Conservation (phyloP, 1,284 basidiomycete genomes). For the Trichosporon ovoides region DNA sequence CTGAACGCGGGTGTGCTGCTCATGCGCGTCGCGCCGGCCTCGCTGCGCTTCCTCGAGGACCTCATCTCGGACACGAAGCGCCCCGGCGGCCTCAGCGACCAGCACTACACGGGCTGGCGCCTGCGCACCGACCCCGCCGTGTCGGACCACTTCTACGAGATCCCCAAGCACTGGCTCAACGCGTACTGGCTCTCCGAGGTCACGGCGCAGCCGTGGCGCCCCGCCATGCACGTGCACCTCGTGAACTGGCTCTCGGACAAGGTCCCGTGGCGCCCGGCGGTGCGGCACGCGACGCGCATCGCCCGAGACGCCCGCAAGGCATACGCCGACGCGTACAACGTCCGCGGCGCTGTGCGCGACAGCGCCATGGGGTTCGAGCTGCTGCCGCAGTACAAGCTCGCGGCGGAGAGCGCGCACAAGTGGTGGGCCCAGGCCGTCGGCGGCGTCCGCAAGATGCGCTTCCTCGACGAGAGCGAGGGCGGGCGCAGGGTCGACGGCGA, state of each 20-base stretch:
- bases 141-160: constrained; percentile 11
- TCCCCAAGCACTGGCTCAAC: constrained; percentile 20
- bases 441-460: constrained; percentile 4
- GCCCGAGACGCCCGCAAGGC: neutral
- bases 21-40: constrained; percentile 6
- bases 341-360: neutral
- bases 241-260: constrained; percentile 11
- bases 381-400: neutral
- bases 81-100: neutral
- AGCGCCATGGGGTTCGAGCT: neutral
- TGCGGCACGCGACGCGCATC: neutral
- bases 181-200: constrained; percentile 13
- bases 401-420: neutral
- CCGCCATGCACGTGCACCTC: constrained; percentile 12
- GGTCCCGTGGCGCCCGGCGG: constrained; percentile 7
- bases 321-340: neutral
- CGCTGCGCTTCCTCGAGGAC: constrained; percentile 5
- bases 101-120: constrained; percentile 5
- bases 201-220: constrained; percentile 2
- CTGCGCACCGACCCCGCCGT: constrained; percentile 5
- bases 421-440: neutral
- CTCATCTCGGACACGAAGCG: neutral
- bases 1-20: constrained; percentile 20
- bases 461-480: constrained; percentile 9
- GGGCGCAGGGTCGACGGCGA: neutral